Conservation (phyloP, 2,329 filamentous ascomycete species). For the Ophiosphaerella herpotricha region DNA sequence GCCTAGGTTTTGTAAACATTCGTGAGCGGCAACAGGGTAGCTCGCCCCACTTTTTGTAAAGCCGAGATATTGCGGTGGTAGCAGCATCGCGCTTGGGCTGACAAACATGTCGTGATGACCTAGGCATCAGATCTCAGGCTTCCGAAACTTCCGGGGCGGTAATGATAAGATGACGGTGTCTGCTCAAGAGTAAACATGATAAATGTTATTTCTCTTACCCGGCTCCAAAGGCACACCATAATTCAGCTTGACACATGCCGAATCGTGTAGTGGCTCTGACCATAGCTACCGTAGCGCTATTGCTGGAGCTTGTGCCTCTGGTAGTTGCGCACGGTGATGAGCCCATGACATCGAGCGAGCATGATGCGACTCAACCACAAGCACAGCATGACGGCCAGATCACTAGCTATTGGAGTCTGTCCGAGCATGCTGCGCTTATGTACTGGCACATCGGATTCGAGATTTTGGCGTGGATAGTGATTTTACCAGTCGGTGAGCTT, state of each 20-base stretch:
- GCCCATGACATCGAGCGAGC: conserved; percentile 33
- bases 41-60: conserved; percentile 12
- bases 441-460: conserved; percentile 73
- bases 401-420: conserved; percentile 64
- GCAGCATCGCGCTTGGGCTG: conserved; percentile 23
- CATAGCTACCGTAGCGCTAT: conserved; percentile 43
- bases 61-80: conserved; percentile 19
- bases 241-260: conserved; percentile 28
- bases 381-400: conserved; percentile 25
- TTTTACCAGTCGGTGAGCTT: conserved; percentile 71
- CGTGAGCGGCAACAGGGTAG: conserved; percentile 7
- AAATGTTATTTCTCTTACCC: conserved; percentile 1
- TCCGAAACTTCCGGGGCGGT: conserved; percentile 33
- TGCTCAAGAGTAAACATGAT: background rate
- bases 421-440: conserved; percentile 61
- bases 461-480: conserved; percentile 71
- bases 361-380: conserved; percentile 21
- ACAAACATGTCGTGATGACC: conserved; percentile 32
- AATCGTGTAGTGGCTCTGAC: conserved; percentile 19
- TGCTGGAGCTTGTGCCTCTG: conserved; percentile 47
- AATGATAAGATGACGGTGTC: conserved; percentile 18
- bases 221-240: background rate
- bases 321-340: conserved; percentile 50
- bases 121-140: conserved; percentile 8
- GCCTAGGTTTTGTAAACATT: background rate